Conservation (phyloP, 2,329 filamentous ascomycete genomes). For the Samsoniella hepiali region DNA sequence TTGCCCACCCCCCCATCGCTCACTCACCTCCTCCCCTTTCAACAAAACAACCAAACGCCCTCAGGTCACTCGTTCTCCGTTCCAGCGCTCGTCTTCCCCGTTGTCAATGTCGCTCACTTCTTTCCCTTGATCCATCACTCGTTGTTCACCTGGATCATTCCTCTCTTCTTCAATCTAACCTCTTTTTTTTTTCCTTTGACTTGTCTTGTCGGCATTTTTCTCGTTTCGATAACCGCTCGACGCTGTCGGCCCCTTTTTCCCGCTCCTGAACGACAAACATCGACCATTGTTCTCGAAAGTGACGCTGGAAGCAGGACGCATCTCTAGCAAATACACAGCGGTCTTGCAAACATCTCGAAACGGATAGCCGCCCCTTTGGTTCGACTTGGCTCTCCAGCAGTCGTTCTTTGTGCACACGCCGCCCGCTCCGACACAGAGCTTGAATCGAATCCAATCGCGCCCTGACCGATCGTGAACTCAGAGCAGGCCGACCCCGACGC, state of each 20-base stretch:
- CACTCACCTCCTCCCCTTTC: conserved; percentile 31
- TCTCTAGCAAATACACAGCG: not conserved
- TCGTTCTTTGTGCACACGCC: not conserved
- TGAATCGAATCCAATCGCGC: not conserved
- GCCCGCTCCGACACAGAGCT: not conserved
- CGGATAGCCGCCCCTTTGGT: not conserved
- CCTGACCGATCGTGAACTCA: not conserved
- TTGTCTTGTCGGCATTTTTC: not conserved
- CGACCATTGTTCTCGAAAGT: not conserved
- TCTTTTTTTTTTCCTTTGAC: conserved; percentile 4
- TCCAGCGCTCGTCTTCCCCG: conserved; percentile 11
- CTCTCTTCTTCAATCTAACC: conserved; percentile 18
- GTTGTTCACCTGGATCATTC: conserved; percentile 14
- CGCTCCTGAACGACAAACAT: not conserved
- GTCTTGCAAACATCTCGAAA: not conserved
- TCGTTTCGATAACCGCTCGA: not conserved
- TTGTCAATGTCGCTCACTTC: conserved; percentile 18
- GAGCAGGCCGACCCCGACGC: not conserved
- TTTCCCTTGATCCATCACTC: conserved; percentile 15
- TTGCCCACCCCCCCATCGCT: conserved; percentile 24
- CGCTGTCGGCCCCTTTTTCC: conserved; percentile 4
- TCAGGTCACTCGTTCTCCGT: conserved; percentile 20
- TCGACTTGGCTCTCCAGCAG: not conserved
- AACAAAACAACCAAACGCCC: conserved; percentile 35
- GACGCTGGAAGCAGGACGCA: not conserved